These are phyloP conservation scores for Yamadazyma sp. DNA, from an alignment of 1,139 yeast genomes.

Conservation along the genomic window DNA sequence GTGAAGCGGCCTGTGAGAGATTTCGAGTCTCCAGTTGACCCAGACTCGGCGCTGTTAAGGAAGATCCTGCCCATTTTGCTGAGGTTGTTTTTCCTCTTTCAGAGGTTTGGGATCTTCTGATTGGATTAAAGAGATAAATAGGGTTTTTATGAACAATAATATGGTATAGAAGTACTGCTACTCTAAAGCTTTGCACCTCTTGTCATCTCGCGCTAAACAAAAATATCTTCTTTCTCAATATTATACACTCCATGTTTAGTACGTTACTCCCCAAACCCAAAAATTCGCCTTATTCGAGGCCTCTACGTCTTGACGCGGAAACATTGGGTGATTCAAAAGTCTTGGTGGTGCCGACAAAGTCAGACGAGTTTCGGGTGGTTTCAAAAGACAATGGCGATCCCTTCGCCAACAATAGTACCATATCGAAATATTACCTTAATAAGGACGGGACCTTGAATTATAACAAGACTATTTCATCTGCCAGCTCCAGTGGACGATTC, in stretches of 20 bases:
- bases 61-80: background rate
- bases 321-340: conserved; percentile 2
- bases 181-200: too few relatives aligned
- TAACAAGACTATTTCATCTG: conserved; percentile 19
- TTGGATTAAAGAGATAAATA: too few relatives aligned
- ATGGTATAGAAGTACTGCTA: too few relatives aligned
- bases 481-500: conserved; percentile 18
- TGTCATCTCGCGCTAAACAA: background rate
- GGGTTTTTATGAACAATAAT: too few relatives aligned
- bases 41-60: background rate
- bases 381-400: conserved; percentile 1
- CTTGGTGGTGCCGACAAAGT: conserved; percentile 7
- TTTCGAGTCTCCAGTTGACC: background rate
- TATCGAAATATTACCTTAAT: conserved; percentile 24
- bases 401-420: conserved; percentile 2
- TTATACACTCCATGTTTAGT: conserved; percentile 27
- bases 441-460: conserved; percentile 31
- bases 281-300: conserved; percentile 19
- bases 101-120: conserved; percentile 3
- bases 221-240: too few relatives aligned
- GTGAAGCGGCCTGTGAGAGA: background rate
- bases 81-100: conserved; percentile 2
- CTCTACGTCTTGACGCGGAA: conserved; percentile 6
- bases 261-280: conserved; percentile 33
- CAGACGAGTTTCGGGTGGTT: background rate